A percentile compares a stretch with the other conserved stretches of the same genome.
These are phyloP conservation scores for Proliferodiscus dingleyae DNA, from an alignment of 2,329 filamentous ascomycete species.

Conservation along the genomic window DNA sequence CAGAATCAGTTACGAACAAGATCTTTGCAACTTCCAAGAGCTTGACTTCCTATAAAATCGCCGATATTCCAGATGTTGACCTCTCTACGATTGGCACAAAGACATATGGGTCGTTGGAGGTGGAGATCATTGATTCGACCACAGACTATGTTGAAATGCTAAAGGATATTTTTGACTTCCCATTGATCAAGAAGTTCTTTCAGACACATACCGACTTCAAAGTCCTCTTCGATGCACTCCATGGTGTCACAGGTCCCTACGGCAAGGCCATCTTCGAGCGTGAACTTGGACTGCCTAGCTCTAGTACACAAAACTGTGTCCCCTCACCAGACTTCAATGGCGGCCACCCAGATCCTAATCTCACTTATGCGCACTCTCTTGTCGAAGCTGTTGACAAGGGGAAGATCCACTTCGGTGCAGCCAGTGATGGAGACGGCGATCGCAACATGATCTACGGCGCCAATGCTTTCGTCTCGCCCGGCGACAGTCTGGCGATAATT, in stretches of 20 bases:
- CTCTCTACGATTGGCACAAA: conserved; percentile 75
- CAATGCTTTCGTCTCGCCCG: conserved; percentile 91
- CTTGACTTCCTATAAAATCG: conserved; percentile 87
- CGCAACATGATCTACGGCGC: conserved; percentile 99
- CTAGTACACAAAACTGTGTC: conserved; percentile 84
- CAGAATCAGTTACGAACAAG: conserved; percentile 96
- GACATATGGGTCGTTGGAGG: conserved; percentile 80
- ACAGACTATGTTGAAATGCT: conserved; percentile 91
- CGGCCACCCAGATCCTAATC: conserved; percentile 95
- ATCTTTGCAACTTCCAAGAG: conserved; percentile 91
- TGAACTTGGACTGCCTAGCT: conserved; percentile 76
- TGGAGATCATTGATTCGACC: conserved; percentile 92
- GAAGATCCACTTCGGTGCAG: conserved; percentile 90
- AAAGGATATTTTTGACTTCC: conserved; percentile 98
- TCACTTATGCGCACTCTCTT: conserved; percentile 92
- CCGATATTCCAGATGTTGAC: conserved; percentile 81
- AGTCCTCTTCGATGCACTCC: conserved; percentile 90
- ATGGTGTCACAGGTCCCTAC: conserved; percentile 93
- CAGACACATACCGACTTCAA: conserved; percentile 85
- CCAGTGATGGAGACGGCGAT: conserved; percentile 94
- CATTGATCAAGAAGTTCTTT: conserved; percentile 92
- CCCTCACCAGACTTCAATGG: conserved; percentile 94
- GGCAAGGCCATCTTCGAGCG: conserved; percentile 91
- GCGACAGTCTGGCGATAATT: conserved; percentile 96
- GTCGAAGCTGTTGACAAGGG: conserved; percentile 91